phyloP scores from a whole-genome alignment of 768 basidiomycete genomes.

The Mycena floridula region DNA sequence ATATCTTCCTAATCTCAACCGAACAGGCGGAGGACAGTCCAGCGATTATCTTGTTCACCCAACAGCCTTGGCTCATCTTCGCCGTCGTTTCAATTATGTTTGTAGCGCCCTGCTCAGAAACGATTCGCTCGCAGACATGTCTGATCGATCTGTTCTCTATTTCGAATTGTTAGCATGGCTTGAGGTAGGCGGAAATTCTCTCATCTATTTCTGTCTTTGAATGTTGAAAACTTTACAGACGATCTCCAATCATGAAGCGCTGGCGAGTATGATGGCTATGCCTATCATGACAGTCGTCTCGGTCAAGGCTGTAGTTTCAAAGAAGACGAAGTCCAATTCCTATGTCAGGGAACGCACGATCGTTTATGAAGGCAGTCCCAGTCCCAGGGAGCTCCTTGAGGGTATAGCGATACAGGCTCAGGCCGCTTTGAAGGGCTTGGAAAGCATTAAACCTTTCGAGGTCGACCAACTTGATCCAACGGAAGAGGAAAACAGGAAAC shows the following conservation, averaged over 20 bases:
- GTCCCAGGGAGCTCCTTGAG: conserved; percentile 88
- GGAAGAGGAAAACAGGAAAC: conserved; percentile 87
- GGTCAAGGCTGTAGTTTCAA: conserved; percentile 56
- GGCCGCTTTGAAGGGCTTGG: conserved; percentile 84
- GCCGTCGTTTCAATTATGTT: conserved; percentile 85
- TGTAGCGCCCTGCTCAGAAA: conserved; percentile 83
- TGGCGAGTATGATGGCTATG: conserved; percentile 96
- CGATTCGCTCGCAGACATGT: conserved; percentile 93
- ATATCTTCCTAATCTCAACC: conserved; percentile 77
- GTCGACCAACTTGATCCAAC: conserved; percentile 60
- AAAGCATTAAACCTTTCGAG: conserved; percentile 51
- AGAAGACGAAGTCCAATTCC: conserved; percentile 40
- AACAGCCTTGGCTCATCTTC: conserved; percentile 85
- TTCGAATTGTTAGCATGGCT: conserved; percentile 91
- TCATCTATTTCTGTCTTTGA: neutral
- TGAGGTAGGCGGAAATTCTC: conserved; percentile 44
- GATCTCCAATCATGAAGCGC: conserved; percentile 86
- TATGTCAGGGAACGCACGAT: conserved; percentile 75
- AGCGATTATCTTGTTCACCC: conserved; percentile 94
- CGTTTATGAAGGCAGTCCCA: conserved; percentile 85
- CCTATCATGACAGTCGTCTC: conserved; percentile 85
- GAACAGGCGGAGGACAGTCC: conserved; percentile 67
- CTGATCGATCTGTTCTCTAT: conserved; percentile 77
- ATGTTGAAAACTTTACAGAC: conserved; percentile 48
- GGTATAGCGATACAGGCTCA: conserved; percentile 89